phyloP scores from a whole-genome alignment of 495 filamentous ascomycete species.

The Chaetomium fimeti region DNA sequence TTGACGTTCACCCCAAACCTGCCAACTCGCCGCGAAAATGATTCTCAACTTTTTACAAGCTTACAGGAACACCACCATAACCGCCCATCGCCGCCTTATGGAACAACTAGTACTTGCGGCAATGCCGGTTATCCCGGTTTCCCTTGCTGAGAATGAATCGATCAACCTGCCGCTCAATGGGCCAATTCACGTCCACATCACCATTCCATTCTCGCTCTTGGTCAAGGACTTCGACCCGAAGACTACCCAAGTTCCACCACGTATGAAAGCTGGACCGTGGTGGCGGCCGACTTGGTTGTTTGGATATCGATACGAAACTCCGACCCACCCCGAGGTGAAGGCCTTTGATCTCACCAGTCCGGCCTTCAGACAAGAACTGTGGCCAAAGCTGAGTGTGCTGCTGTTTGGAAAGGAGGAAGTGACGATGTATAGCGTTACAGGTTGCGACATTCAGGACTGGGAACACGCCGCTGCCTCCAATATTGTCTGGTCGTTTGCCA shows the following conservation, averaged over 20 bases:
- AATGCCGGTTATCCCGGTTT: too few species aligned
- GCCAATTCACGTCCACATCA: constrained; percentile 2
- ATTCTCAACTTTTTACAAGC: too few species aligned
- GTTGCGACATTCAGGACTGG: not conserved
- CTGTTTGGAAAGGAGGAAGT: not conserved
- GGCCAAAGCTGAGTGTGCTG: constrained; percentile 1
- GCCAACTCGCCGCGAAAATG: too few species aligned
- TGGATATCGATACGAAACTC: not conserved
- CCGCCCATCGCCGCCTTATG: too few species aligned
- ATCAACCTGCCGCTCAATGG: constrained; percentile 1
- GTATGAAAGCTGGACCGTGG: not conserved
- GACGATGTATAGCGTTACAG: not conserved
- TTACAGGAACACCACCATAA: too few species aligned
- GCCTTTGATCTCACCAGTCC: not conserved
- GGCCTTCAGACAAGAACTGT: not conserved
- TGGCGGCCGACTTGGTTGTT: not conserved
- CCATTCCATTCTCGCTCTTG: constrained; percentile 6
- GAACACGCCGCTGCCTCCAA: not conserved
- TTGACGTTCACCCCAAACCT: too few species aligned
- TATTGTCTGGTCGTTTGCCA: not conserved
- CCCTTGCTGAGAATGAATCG: not conserved
- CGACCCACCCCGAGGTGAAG: not conserved
- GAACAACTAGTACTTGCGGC: not conserved
- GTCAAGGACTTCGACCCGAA: constrained; percentile 5
- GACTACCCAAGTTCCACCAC: not conserved